Evolutionary conservation across 768 basidiomycete species (phyloP).

Genomic region (Pulveroboletus sp.): DNA sequence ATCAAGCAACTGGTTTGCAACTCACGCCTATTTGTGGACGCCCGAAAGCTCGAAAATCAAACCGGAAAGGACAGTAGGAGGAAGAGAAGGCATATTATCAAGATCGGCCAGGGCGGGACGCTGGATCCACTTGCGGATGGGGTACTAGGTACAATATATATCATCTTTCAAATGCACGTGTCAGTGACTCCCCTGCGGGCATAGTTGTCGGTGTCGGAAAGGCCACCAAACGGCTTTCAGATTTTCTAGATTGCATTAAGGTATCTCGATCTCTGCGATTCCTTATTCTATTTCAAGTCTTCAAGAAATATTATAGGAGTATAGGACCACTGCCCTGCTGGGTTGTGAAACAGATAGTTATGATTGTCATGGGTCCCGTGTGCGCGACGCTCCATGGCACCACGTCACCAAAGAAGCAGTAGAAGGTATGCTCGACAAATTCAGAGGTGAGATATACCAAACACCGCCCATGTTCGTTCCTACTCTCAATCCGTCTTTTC

Average conservation of each 20-base stretch:
- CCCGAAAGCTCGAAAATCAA: conserved; percentile 48
- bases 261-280: conserved; percentile 35
- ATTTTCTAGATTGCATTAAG: conserved; percentile 89
- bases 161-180: background rate
- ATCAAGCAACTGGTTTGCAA: conserved; percentile 74
- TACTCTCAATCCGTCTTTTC: background rate
- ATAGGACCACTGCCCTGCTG: conserved; percentile 82
- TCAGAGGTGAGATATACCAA: conserved; percentile 86
- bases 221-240: conserved; percentile 81
- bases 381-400: conserved; percentile 72
- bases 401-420: conserved; percentile 80
- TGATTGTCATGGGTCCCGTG: conserved; percentile 83
- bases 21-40: conserved; percentile 75
- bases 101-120: conserved; percentile 92
- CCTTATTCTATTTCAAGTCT: conserved; percentile 9
- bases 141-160: conserved; percentile 63
- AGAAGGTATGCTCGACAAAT: conserved; percentile 62
- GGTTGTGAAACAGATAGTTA: conserved; percentile 95
- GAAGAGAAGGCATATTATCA: conserved; percentile 46
- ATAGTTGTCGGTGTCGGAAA: conserved; percentile 85
- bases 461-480: conserved; percentile 79
- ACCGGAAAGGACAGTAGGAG: conserved; percentile 44
- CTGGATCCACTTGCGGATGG: conserved; percentile 96
- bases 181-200: conserved; percentile 2
- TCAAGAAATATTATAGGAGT: conserved; percentile 58